Evolutionary conservation across 108 stramenopile genomes (phyloP), one percentile per base, ranked within the genome.

Genomic region (Epipyxis sp.): DNA sequence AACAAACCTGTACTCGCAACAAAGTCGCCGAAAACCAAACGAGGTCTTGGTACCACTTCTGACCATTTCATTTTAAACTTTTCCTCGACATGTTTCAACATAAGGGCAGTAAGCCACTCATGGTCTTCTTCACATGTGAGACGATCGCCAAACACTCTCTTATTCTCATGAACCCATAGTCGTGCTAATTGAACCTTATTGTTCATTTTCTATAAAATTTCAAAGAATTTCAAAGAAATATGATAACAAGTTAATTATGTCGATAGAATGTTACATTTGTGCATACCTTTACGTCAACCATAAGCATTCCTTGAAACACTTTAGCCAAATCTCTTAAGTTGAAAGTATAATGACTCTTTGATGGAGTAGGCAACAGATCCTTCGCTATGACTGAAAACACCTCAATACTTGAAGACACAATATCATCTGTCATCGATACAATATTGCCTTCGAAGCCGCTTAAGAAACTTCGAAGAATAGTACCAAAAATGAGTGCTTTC

Each of bases 261-360:
- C n/a, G n/a, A n/a, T n/a, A n/a, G n/a, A n/a, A n/a, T n/a, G n/a
- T n/a, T n/a, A n/a, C n/a, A n/a, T n/a, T n/a, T n/a, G n/a, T n/a
- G n/a, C n/a, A n/a, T n/a, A n/a, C n/a, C n/a, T 84, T 86, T 30
- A 79, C 27, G 45, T 80, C 54, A n/a, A 76, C 76, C 90, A 90
- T 90, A 3, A 90, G 78, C 54, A 87, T 43, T 1, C 90, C 90
- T 80, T 86, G 86, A 76, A 88, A 88, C 0, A 90, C 89, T 82
- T 90, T 90, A 42, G 88, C 90, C 10, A 90, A 50, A 39, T 90
- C 90, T 10, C 90, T 78, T 1, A 90, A 76, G 82, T 90, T 90
- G 84, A 89, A 90, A 29, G 88, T 90, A 86, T 90, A 90, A 84
- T 90, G 90, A n/a, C 82, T 81, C 82, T 84, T 90, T 81, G 39